phyloP scores from a whole-genome alignment of 305 asterid genomes.

The Stenogyne calaminthoides region DNA sequence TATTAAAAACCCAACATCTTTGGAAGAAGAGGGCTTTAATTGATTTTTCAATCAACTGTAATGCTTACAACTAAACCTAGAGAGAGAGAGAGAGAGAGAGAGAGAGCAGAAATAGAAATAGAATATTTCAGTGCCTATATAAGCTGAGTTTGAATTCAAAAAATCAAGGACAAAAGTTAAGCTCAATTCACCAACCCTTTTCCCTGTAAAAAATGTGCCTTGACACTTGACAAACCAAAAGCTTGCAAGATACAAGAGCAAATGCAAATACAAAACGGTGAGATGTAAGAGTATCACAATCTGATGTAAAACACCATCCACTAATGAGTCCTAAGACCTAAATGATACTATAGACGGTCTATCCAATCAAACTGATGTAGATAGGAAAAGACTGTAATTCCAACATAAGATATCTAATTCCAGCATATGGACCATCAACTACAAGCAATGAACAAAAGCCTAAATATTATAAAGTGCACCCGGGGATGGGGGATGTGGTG shows the following conservation, averaged over 20 bases:
- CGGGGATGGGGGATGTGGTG: background rate
- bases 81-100: no score
- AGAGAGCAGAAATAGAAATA: background rate
- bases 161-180: background rate
- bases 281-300: background rate
- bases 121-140: background rate
- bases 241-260: background rate
- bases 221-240: background rate
- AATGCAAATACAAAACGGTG: background rate
- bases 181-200: background rate
- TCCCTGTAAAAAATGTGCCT: background rate
- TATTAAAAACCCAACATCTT: background rate
- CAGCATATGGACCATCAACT: background rate
- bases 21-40: background rate
- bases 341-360: background rate
- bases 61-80: constrained; percentile 7
- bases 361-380: constrained; percentile 11
- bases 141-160: background rate
- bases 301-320: constrained; percentile 3
- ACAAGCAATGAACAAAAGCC: constrained; percentile 7
- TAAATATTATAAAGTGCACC: constrained; percentile 17
- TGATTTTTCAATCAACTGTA: background rate
- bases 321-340: constrained; percentile 11
- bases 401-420: no score
- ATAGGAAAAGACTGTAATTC: background rate